Conservation (phyloP, 768 basidiomycete genomes). For the Podaxis sp. region DNA sequence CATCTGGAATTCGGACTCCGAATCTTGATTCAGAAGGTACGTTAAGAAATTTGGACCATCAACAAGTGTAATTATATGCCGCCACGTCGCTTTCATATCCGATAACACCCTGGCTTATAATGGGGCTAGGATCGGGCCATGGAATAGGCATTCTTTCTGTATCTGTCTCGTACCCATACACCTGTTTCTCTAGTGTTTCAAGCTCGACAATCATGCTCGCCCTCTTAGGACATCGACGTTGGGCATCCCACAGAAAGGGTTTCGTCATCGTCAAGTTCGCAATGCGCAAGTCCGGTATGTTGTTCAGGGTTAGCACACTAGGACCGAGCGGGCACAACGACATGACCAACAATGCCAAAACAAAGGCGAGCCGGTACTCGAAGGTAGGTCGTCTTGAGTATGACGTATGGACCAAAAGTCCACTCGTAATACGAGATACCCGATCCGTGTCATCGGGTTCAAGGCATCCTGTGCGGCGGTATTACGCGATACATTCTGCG, state of each 20-base stretch:
- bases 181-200: not conserved
- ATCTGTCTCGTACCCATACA: not conserved
- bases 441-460: not conserved
- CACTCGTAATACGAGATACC: not conserved
- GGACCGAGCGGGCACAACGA: not conserved
- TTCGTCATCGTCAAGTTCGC: not conserved
- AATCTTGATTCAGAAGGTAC: not conserved
- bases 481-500: not conserved
- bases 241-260: not conserved
- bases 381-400: not conserved
- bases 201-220: not conserved
- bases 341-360: not conserved
- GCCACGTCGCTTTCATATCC: not conserved
- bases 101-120: not conserved
- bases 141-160: not conserved
- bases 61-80: not conserved
- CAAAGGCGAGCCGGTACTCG: not conserved
- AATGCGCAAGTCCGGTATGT: not conserved
- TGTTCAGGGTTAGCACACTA: not conserved
- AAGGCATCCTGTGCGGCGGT: not conserved
- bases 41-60: not conserved
- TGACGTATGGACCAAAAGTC: not conserved
- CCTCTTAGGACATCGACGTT: not conserved
- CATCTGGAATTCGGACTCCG: not conserved
- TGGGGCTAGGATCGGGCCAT: not conserved